Percentiles rank a stretch among this genome's conserved stretches.
phyloP scores from a whole-genome alignment of 23 red algal genomes.

The Gracilaria vermiculophylla region DNA sequence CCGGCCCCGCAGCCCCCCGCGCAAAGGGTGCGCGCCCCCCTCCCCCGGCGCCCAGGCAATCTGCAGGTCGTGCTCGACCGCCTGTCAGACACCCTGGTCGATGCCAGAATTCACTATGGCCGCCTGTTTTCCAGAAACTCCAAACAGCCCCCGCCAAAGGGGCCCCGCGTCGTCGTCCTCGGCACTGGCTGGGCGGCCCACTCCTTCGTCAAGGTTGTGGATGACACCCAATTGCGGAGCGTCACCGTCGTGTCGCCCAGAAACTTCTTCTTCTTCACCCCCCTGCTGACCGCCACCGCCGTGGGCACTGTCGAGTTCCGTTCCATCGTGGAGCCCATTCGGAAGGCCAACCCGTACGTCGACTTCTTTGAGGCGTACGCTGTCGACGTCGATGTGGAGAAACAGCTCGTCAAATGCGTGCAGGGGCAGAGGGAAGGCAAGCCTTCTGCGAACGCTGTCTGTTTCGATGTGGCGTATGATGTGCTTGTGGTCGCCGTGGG shows the following conservation, averaged over 20 bases:
- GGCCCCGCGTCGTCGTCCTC: slow-evolving; percentile 76
- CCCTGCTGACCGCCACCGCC: slow-evolving; percentile 74
- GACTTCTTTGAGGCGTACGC: slow-evolving; percentile 82
- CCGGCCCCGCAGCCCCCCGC: not conserved
- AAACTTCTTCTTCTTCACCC: slow-evolving; percentile 96
- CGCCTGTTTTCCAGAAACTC: not conserved
- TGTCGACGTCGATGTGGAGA: slow-evolving; percentile 26
- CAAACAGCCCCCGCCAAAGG: not conserved
- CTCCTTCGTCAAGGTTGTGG: slow-evolving; percentile 85
- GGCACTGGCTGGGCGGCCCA: slow-evolving; percentile 94
- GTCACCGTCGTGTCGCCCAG: slow-evolving; percentile 90
- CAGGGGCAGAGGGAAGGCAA: not conserved
- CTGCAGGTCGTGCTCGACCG: slow-evolving; percentile 57
- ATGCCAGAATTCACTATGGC: slow-evolving; percentile 40
- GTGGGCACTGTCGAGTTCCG: slow-evolving; percentile 96
- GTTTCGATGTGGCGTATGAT: slow-evolving; percentile 80
- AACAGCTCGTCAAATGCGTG: slow-evolving; percentile 40
- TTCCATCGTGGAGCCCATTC: slow-evolving; percentile 83
- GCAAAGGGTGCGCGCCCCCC: not conserved
- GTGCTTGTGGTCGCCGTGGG: slow-evolving; percentile 83
- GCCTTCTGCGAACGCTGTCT: not conserved
- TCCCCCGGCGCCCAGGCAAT: not conserved
- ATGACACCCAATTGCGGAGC: slow-evolving; percentile 35
- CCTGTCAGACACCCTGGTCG: slow-evolving; percentile 39
- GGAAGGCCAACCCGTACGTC: slow-evolving; percentile 77